These are phyloP conservation scores for Colletotrichum gloeosporioides DNA, from an alignment of 2,329 filamentous ascomycete genomes.

Conservation along the genomic window DNA sequence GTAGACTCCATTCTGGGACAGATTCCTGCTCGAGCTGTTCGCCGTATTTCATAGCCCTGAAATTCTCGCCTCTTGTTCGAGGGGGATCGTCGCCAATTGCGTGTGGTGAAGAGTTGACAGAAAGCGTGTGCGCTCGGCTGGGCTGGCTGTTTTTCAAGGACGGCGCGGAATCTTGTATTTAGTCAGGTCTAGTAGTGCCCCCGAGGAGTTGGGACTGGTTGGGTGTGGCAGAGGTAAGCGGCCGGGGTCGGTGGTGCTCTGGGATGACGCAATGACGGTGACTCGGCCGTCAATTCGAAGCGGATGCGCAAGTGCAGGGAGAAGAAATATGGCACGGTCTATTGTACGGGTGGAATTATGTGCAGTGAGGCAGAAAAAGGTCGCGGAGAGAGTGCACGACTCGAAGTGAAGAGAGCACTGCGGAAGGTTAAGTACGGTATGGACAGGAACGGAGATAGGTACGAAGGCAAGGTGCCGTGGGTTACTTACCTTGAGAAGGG, in stretches of 20 bases:
- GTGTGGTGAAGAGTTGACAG: not conserved
- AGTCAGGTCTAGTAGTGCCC: not conserved
- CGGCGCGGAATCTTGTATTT: slow-evolving; percentile 14
- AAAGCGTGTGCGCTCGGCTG: not conserved
- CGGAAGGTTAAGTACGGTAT: not conserved
- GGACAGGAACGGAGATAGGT: not conserved
- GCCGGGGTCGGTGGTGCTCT: not conserved
- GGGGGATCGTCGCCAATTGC: slow-evolving; percentile 11
- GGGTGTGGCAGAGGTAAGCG: slow-evolving; percentile 10
- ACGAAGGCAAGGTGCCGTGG: not conserved
- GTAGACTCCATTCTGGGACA: slow-evolving; percentile 81
- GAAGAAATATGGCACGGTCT: not conserved
- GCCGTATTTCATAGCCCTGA: slow-evolving; percentile 73
- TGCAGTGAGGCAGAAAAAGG: not conserved
- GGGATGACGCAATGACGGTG: slow-evolving; percentile 20
- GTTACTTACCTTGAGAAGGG: not conserved
- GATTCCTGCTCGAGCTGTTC: slow-evolving; percentile 76
- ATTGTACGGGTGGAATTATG: not conserved
- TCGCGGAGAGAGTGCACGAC: not conserved
- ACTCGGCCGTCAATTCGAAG: slow-evolving; percentile 5
- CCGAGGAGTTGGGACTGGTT: not conserved
- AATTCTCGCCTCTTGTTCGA: not conserved
- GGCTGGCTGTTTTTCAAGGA: not conserved
- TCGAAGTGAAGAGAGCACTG: not conserved
- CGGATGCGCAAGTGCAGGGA: not conserved